Conservation (phyloP, 768 basidiomycete genomes). For the Mycena galericulata region DNA sequence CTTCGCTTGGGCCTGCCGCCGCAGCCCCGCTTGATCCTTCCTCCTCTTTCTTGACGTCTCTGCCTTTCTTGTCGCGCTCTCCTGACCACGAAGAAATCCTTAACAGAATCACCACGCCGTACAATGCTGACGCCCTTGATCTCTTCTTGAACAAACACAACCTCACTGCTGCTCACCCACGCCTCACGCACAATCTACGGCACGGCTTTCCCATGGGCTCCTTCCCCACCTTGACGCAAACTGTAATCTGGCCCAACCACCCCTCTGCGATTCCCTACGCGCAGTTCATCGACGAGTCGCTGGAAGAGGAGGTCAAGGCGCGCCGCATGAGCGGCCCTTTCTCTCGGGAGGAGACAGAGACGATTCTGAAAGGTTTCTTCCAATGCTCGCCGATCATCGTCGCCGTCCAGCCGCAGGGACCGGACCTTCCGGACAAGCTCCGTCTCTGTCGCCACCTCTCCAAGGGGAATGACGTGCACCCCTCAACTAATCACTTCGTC, state of each 20-base stretch:
- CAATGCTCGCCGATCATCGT: slow-evolving; percentile 36
- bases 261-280: slow-evolving; percentile 21
- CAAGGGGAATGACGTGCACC: not conserved
- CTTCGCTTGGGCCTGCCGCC: too few relatives aligned
- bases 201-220: slow-evolving; percentile 16
- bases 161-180: slow-evolving; percentile 28
- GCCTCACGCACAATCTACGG: slow-evolving; percentile 31
- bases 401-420: slow-evolving; percentile 28
- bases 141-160: slow-evolving; percentile 20
- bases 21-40: too few relatives aligned
- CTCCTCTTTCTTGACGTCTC: too few relatives aligned
- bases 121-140: slow-evolving; percentile 31
- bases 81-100: slow-evolving; percentile 4
- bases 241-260: slow-evolving; percentile 39
- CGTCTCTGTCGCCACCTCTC: not conserved
- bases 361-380: slow-evolving; percentile 27
- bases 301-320: slow-evolving; percentile 27
- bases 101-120: slow-evolving; percentile 32
- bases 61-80: too few relatives aligned
- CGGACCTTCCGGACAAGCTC: slow-evolving; percentile 24
- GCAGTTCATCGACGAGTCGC: slow-evolving; percentile 20
- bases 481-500: not conserved
- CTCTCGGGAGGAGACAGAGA: slow-evolving; percentile 18
- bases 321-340: slow-evolving; percentile 35
- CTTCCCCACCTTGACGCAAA: not conserved